Conservation (phyloP, 331 rosid genomes). For the Telfairia occidentalis region DNA sequence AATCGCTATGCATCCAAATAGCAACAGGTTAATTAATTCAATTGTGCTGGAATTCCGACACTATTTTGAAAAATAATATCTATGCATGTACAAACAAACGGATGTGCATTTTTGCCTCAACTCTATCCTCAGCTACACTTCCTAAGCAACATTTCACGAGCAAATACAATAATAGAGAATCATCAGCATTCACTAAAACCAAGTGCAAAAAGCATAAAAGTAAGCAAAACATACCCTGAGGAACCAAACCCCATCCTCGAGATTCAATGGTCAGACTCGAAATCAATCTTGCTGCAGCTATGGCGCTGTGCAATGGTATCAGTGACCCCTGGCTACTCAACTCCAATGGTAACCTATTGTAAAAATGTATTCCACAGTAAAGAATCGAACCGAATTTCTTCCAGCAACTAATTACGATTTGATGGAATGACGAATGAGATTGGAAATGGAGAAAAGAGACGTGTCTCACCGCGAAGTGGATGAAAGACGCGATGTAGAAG, state of each 20-base stretch:
- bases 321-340: constrained; percentile 51
- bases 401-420: background rate
- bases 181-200: background rate
- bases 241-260: constrained; percentile 66
- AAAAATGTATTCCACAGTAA: background rate
- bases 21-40: background rate
- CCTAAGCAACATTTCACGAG: background rate
- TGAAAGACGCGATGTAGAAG: constrained; percentile 23
- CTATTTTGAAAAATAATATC: background rate
- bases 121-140: background rate
- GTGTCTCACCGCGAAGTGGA: constrained; percentile 39
- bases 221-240: constrained; percentile 49
- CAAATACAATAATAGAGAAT: background rate
- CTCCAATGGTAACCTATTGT: constrained; percentile 54
- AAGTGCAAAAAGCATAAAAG: constrained; percentile 4
- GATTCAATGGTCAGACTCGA: constrained; percentile 61
- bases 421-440: background rate
- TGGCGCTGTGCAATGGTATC: constrained; percentile 66
- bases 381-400: background rate
- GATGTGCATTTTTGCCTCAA: background rate
- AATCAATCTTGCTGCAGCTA: constrained; percentile 72
- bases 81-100: background rate
- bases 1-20: background rate
- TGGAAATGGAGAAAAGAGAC: background rate
- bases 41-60: background rate